Percentiles rank a stretch among this genome's conserved stretches.
Evolutionary conservation across 768 basidiomycete genomes (phyloP).

Genomic region (Hygrocybe punicea): DNA sequence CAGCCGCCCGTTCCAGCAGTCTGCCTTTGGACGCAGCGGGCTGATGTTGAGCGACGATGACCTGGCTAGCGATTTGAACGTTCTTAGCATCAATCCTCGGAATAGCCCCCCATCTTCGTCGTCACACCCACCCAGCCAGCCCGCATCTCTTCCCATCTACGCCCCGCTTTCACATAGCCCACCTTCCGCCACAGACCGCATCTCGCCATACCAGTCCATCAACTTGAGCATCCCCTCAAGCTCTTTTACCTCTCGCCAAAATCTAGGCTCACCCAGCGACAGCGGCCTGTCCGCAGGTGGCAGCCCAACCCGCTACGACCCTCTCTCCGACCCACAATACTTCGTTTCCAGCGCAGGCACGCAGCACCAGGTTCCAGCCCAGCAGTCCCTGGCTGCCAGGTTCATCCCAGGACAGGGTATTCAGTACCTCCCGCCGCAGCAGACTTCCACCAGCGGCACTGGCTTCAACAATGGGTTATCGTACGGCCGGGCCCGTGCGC

Average conservation of each 20-base stretch:
- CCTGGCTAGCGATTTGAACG: constrained; percentile 64
- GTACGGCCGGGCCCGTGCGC: constrained; percentile 42
- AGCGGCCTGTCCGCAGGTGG: constrained; percentile 50
- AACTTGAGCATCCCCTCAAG: constrained; percentile 56
- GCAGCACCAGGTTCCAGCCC: constrained; percentile 26
- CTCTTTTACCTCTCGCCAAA: constrained; percentile 47
- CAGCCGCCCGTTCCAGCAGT: constrained; percentile 32
- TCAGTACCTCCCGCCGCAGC: constrained; percentile 47
- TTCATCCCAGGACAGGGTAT: constrained; percentile 66
- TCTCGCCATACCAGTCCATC: constrained; percentile 54
- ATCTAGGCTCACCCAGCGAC: constrained; percentile 60
- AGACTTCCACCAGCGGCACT: constrained; percentile 16
- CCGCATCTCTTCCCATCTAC: constrained; percentile 74
- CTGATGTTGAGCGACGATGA: constrained; percentile 77
- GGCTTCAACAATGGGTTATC: constrained; percentile 23
- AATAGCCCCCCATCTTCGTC: constrained; percentile 42
- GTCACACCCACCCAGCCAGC: constrained; percentile 58
- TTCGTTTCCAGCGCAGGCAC: constrained; percentile 28
- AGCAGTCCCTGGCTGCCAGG: constrained; percentile 49
- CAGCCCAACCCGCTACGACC: constrained; percentile 53
- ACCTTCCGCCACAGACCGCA: constrained; percentile 50
- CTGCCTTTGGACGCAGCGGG: constrained; percentile 47
- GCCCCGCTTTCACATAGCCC: constrained; percentile 66
- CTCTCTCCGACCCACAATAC: constrained; percentile 42
- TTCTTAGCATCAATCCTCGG: constrained; percentile 53